Conservation (phyloP, 2,329 filamentous ascomycete genomes). For the Verticillium isaacii region DNA sequence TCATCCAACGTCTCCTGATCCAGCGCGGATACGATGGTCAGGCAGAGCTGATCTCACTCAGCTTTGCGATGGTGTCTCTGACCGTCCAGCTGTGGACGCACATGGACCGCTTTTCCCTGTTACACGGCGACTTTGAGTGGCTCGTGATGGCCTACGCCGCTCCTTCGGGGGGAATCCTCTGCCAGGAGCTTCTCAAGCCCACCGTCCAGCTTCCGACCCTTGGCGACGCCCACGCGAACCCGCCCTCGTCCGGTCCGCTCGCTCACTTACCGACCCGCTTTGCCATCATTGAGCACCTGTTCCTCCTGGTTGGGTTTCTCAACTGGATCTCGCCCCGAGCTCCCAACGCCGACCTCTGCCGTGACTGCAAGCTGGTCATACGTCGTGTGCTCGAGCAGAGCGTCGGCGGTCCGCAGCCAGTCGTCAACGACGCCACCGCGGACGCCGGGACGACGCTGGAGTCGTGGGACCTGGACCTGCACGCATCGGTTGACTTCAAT, state of each 20-base stretch:
- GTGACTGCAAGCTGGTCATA: constrained; percentile 41
- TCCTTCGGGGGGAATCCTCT: constrained; percentile 44
- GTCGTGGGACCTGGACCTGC: constrained; percentile 29
- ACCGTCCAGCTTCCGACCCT: background rate
- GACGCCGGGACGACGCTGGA: constrained; percentile 5
- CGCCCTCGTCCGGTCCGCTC: constrained; percentile 25
- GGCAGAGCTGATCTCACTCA: constrained; percentile 35
- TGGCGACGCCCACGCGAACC: constrained; percentile 9
- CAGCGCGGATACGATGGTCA: constrained; percentile 33
- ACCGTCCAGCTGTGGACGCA: constrained; percentile 45
- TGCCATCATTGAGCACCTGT: constrained; percentile 45
- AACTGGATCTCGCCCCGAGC: constrained; percentile 44
- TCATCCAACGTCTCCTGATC: constrained; percentile 51
- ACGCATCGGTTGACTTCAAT: constrained; percentile 30
- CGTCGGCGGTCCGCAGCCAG: constrained; percentile 15
- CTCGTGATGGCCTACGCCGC: constrained; percentile 46
- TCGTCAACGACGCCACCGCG: background rate
- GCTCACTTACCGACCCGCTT: background rate
- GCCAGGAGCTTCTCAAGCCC: constrained; percentile 39
- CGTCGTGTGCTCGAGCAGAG: constrained; percentile 42
- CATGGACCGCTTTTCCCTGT: constrained; percentile 35
- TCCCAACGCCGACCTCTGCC: constrained; percentile 42
- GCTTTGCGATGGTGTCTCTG: constrained; percentile 41
- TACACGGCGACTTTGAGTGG: constrained; percentile 44
- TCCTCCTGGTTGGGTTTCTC: constrained; percentile 44